Conservation (phyloP, 768 basidiomycete genomes). For the Paxillus rubicundulus region DNA sequence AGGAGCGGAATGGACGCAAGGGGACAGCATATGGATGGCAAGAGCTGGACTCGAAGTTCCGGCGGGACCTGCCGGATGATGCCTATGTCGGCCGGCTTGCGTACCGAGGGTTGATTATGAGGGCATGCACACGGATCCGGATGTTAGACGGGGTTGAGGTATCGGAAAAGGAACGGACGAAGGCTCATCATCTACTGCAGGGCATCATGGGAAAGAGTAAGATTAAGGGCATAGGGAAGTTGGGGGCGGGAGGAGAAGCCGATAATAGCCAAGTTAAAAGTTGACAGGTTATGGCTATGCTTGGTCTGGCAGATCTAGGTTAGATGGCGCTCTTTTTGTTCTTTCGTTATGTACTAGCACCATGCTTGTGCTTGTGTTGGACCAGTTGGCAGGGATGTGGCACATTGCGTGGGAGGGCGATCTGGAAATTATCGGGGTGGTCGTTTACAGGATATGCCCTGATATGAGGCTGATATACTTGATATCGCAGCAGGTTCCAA, state of each 20-base stretch:
- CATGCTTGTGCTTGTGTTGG: not conserved
- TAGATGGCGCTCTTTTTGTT: not conserved
- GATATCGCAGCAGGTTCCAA: not conserved
- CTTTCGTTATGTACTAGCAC: not conserved
- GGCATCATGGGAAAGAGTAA: conserved; percentile 47
- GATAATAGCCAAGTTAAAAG: conserved; percentile 13
- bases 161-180: conserved; percentile 78
- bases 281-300: conserved; percentile 32
- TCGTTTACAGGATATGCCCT: not conserved
- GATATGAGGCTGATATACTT: no score
- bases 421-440: not conserved
- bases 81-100: conserved; percentile 83
- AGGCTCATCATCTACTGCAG: conserved; percentile 68
- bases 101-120: conserved; percentile 88
- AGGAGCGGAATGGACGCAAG: conserved; percentile 13
- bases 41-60: conserved; percentile 80
- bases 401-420: no score
- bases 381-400: no score
- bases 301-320: not conserved
- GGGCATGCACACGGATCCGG: conserved; percentile 60
- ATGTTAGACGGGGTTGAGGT: conserved; percentile 87
- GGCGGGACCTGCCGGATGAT: conserved; percentile 85
- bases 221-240: conserved; percentile 29
- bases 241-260: conserved; percentile 13
- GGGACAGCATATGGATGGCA: conserved; percentile 46